A percentile compares a stretch with the other conserved stretches of the same genome.
These are phyloP conservation scores for Peronospora belbahrii DNA, from an alignment of 352 stramenopile species.

Conservation along the genomic window DNA sequence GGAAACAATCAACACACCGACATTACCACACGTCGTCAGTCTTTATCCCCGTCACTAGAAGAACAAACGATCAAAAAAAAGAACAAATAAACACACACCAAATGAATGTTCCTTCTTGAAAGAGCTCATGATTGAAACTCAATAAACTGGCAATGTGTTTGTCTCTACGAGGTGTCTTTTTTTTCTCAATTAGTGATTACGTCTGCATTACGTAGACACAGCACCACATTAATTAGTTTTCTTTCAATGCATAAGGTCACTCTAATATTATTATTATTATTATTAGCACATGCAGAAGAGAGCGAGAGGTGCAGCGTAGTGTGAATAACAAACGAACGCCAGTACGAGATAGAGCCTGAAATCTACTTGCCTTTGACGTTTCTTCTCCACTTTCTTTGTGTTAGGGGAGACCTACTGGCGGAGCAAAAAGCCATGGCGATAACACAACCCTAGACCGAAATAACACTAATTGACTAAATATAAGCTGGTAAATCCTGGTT, in stretches of 20 bases:
- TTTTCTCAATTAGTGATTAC: conserved; percentile 13
- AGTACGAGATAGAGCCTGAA: too few relatives aligned
- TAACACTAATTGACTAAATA: neutral
- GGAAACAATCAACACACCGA: conserved; percentile 2
- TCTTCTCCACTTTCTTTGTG: conserved; percentile 36
- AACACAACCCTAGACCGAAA: conserved; percentile 15
- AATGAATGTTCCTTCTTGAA: conserved; percentile 90
- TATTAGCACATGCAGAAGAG: too few relatives aligned
- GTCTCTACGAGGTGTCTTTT: conserved; percentile 9
- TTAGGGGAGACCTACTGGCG: conserved; percentile 16
- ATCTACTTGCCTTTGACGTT: conserved; percentile 34
- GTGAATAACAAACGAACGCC: too few relatives aligned
- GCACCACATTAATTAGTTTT: conserved; percentile 24
- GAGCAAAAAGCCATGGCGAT: conserved; percentile 16
- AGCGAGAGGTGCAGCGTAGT: too few relatives aligned
- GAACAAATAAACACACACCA: conserved; percentile 33
- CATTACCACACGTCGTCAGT: conserved; percentile 19
- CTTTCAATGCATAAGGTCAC: conserved; percentile 14
- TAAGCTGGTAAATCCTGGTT: conserved; percentile 2
- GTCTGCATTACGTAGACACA: conserved; percentile 11
- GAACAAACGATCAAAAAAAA: neutral
- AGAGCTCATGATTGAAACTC: conserved; percentile 61
- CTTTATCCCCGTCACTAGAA: neutral
- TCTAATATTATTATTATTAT: too few relatives aligned
- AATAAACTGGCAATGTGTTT: conserved; percentile 7